Evolutionary conservation across 169 alveolate species (phyloP).

Genomic region (Plasmodium malariae): DNA sequence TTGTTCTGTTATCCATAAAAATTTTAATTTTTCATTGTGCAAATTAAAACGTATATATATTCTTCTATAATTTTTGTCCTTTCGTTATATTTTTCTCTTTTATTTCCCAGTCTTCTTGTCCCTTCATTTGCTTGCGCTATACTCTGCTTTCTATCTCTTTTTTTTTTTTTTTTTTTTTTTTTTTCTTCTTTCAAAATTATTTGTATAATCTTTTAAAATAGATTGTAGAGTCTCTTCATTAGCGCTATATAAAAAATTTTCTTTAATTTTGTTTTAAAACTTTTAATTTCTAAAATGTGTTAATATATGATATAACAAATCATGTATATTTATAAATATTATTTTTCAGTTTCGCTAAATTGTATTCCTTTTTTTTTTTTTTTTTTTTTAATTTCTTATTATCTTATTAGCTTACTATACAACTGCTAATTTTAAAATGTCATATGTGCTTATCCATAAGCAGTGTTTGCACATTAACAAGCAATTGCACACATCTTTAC

Average conservation of each 20-base stretch:
- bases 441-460: not conserved
- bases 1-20: no score
- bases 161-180: slow-evolving; percentile 18
- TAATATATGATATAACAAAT: slow-evolving; percentile 3
- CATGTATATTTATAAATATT: not conserved
- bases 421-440: slow-evolving; percentile 15
- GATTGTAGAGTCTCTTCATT: slow-evolving; percentile 28
- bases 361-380: not conserved
- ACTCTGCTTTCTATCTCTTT: not conserved
- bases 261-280: slow-evolving; percentile 73
- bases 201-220: slow-evolving; percentile 46
- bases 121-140: not conserved
- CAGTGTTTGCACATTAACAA: no score
- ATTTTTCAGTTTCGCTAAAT: not conserved
- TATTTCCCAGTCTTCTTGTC: not conserved
- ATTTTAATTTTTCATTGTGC: no score
- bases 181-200: slow-evolving; percentile 19
- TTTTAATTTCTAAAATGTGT: slow-evolving; percentile 14
- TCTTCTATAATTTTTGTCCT: not conserved
- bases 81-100: not conserved
- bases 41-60: not conserved
- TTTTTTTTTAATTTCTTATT: slow-evolving; percentile 19
- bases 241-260: slow-evolving; percentile 7
- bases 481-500: no score
- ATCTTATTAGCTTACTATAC: not conserved